Evolutionary conservation across 129 eudicot species (phyloP), one percentile per base, ranked within the genome.

Genomic region (Helichrysum umbraculigerum): DNA sequence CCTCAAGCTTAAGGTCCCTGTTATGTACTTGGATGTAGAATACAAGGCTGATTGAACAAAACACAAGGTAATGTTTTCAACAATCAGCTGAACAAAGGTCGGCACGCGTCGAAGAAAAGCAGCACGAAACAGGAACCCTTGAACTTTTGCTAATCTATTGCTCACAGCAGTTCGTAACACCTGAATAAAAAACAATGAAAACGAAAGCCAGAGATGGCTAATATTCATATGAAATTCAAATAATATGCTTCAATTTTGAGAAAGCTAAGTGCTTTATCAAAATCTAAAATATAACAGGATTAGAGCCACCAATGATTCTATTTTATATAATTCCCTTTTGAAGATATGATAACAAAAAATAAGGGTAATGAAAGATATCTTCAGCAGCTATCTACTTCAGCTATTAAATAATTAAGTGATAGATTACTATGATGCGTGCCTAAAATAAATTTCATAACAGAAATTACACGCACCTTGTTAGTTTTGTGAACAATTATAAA

Each of bases 71-170:
- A 95, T 84, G 86, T 95, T 95, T 82, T 95, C 99, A 65, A 95
- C 60, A 57, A 95, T 95, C 82, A 95, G 83, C 66, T 94, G 97
- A 63, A 95, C 82, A 84, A 95, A 95, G 19, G 81, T 69, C 0
- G 99, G 99, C 39, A 95, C 99, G 15, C 99, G 99, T 30, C 99
- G 90, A 71, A 95, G 99, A 85, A 95, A 95, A 74, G 99, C 99
- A 71, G 97, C 86, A 64, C 99, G 99, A 76, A 95, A 95, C 44
- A 95, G 87, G 81, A 91, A 91, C 67, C 99, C 99, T 80, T 95
- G 99, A 61, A 95, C 99, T 89, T 88, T 95, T 47, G 99, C 99
- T 82, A 95, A 84, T 82, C 99, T 87, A 77, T 95, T 95, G 96
- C 99, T 95, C 64, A 91, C 90, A 77, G 96, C 96, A 79, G 97